Evolutionary conservation across 345 rosid genomes (phyloP).

Genomic region (Linum lewisii): DNA sequence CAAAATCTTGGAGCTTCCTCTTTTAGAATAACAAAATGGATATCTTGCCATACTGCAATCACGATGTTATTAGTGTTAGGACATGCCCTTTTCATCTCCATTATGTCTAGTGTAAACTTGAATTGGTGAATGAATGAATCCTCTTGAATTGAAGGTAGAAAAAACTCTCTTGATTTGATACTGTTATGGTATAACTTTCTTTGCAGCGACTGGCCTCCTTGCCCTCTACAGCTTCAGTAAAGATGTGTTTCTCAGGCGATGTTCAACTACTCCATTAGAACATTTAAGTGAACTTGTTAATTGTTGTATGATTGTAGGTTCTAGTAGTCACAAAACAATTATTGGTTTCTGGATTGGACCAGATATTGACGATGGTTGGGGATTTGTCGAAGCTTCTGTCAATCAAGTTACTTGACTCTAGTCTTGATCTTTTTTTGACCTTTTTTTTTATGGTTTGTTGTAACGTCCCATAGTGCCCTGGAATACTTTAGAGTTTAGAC

Average conservation of each 20-base stretch:
- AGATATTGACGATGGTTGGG: conserved; percentile 70
- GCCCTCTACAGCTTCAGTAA: not conserved
- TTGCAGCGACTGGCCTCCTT: not conserved
- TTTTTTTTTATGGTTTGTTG: not conserved
- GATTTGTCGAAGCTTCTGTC: conserved; percentile 51
- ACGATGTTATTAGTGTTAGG: too few relatives aligned
- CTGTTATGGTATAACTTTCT: not conserved
- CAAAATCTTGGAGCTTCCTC: too few relatives aligned
- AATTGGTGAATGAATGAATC: not conserved
- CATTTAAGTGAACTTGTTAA: conserved; percentile 9
- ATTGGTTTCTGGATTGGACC: conserved; percentile 70
- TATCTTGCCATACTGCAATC: too few relatives aligned
- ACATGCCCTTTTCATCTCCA: not conserved
- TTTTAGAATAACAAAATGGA: too few relatives aligned
- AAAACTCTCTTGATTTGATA: not conserved
- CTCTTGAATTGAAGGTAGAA: not conserved
- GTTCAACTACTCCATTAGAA: not conserved
- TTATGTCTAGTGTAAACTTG: not conserved
- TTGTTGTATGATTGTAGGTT: conserved; percentile 26
- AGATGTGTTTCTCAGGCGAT: not conserved
- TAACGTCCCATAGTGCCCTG: not conserved
- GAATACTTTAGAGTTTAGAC: too few relatives aligned
- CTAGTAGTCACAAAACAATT: conserved; percentile 24
- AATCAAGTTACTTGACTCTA: conserved; percentile 23
- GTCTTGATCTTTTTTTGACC: not conserved